These are phyloP conservation scores for Bruguiera sexangula DNA, from an alignment of 345 rosid genomes.

Conservation along the genomic window DNA sequence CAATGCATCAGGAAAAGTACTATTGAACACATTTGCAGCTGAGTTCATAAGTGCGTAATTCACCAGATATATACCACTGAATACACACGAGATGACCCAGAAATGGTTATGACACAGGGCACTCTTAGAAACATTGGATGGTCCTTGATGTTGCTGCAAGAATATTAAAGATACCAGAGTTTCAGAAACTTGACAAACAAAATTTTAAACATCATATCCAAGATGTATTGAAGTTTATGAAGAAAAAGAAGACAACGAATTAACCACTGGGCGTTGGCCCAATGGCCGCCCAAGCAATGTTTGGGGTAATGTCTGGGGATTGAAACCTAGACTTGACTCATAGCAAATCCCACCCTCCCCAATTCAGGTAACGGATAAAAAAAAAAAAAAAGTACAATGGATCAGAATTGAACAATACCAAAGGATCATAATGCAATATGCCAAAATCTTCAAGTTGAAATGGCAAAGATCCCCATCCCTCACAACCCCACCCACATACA, in stretches of 20 bases:
- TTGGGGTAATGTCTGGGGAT: no score
- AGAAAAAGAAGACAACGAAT: neutral
- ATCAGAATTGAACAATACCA: no score
- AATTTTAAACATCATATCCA: neutral
- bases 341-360: neutral
- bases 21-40: slow-evolving; percentile 76
- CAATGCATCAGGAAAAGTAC: slow-evolving; percentile 85
- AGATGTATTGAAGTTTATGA: neutral
- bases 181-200: slow-evolving; percentile 15
- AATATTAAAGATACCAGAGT: slow-evolving; percentile 7
- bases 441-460: no score
- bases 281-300: no score
- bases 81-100: slow-evolving; percentile 62
- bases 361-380: neutral
- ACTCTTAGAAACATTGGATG: slow-evolving; percentile 46
- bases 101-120: slow-evolving; percentile 68
- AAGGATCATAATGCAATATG: no score
- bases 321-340: neutral
- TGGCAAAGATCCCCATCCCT: no score
- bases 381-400: no score
- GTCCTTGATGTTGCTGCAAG: slow-evolving; percentile 55
- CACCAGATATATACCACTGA: slow-evolving; percentile 68
- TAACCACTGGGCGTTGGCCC: no score
- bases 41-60: slow-evolving; percentile 74
- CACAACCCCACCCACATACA: no score